These are phyloP conservation scores for Dendrocalamus latiflorus DNA, from an alignment of 202 grass and related monocot genomes.

Conservation along the genomic window DNA sequence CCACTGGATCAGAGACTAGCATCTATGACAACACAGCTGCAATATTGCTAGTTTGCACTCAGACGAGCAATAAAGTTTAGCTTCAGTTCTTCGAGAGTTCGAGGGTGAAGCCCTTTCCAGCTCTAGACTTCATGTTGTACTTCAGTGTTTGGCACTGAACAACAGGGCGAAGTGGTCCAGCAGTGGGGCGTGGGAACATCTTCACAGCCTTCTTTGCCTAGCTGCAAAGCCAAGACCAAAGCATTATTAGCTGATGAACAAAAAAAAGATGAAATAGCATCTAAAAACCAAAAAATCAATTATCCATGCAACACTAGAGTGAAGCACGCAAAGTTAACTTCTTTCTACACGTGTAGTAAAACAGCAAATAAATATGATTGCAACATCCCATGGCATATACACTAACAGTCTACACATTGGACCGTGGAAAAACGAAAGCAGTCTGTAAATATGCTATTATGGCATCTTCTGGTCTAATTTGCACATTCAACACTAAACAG, in stretches of 20 bases:
- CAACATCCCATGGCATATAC: background rate
- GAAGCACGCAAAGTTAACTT: background rate
- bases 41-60: background rate
- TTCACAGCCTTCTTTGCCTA: conserved; percentile 89
- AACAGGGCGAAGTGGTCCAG: conserved; percentile 72
- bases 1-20: too few species aligned
- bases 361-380: background rate
- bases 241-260: background rate
- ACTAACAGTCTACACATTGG: too few species aligned
- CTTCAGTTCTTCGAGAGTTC: conserved; percentile 98
- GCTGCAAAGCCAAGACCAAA: conserved; percentile 24
- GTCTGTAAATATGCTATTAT: too few species aligned
- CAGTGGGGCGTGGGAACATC: conserved; percentile 82
- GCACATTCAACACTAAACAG: too few species aligned
- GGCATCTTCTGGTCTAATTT: too few species aligned
- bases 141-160: conserved; percentile 88
- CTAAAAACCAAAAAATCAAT: background rate
- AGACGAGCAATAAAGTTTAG: conserved; percentile 13
- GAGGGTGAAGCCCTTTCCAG: conserved; percentile 79
- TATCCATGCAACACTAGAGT: background rate
- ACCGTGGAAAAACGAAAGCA: too few species aligned
- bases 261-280: background rate
- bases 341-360: background rate
- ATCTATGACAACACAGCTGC: background rate
- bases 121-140: conserved; percentile 96